These are phyloP conservation scores for Stephania yunnanensis DNA, from an alignment of 164 flowering plant species.

Conservation along the genomic window DNA sequence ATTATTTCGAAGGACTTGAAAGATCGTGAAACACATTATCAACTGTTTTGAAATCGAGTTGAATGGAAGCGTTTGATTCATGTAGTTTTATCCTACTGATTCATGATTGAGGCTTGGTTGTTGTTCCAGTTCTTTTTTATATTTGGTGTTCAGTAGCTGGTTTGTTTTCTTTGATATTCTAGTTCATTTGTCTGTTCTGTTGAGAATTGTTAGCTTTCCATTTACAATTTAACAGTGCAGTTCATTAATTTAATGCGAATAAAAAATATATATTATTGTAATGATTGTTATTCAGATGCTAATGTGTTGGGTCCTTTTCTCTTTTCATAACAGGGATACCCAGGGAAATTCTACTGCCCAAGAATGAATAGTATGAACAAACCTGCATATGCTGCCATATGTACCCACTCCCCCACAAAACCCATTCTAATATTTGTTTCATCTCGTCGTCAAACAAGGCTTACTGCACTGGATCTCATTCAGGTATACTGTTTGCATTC, in stretches of 20 bases:
- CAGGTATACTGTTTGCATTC: slow-evolving; percentile 41
- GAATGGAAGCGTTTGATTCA: too few species aligned
- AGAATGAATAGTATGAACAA: slow-evolving; percentile 99
- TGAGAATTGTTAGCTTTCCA: not conserved
- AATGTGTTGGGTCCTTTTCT: not conserved
- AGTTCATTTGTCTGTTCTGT: not conserved
- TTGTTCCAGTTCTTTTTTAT: too few species aligned
- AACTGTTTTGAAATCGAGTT: too few species aligned
- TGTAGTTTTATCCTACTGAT: too few species aligned
- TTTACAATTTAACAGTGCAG: not conserved
- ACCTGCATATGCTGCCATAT: slow-evolving; percentile 96
- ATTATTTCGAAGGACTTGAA: too few species aligned
- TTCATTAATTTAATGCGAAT: not conserved
- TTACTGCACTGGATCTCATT: slow-evolving; percentile 93
- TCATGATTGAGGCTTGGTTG: too few species aligned
- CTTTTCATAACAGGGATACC: slow-evolving; percentile 67
- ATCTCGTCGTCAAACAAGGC: slow-evolving; percentile 97
- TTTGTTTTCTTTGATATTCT: not conserved
- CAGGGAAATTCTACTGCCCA: slow-evolving; percentile 96
- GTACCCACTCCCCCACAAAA: slow-evolving; percentile 93
- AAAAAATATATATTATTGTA: not conserved
- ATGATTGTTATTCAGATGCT: not conserved
- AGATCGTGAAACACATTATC: too few species aligned
- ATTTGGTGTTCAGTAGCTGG: too few species aligned
- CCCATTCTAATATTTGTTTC: slow-evolving; percentile 98